Conservation (phyloP, 1,284 basidiomycete genomes). For the Volvariella volvacea region DNA sequence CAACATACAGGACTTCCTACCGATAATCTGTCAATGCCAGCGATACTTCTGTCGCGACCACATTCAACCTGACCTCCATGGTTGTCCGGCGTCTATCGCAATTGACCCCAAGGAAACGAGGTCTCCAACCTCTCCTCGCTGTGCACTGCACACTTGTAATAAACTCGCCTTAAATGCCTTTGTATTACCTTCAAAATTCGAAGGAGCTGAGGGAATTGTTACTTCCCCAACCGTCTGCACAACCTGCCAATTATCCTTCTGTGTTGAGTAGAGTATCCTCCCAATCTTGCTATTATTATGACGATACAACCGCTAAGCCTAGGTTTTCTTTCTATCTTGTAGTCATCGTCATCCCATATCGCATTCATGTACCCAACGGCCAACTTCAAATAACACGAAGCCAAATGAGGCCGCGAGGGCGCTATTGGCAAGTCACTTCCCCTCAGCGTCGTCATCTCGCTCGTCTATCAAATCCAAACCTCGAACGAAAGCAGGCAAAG, state of each 20-base stretch:
- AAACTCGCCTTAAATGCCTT: constrained; percentile 46
- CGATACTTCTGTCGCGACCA: constrained; percentile 51
- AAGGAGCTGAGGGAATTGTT: constrained; percentile 19
- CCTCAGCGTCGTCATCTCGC: constrained; percentile 15
- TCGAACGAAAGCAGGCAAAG: constrained; percentile 19
- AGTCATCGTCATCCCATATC: constrained; percentile 58
- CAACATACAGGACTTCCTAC: constrained; percentile 56
- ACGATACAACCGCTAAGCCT: background rate
- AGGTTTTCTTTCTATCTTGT: constrained; percentile 11
- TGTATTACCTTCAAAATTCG: constrained; percentile 3
- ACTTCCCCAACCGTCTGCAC: constrained; percentile 32
- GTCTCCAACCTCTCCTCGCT: constrained; percentile 34
- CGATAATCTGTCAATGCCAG: constrained; percentile 52
- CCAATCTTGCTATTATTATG: constrained; percentile 6
- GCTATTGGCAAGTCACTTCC: constrained; percentile 51
- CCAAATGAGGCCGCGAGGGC: constrained; percentile 43
- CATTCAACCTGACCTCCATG: constrained; percentile 49
- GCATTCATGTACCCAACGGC: constrained; percentile 38
- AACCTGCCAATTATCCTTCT: constrained; percentile 53
- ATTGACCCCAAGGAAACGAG: constrained; percentile 10
- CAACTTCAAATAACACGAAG: constrained; percentile 8
- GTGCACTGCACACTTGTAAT: constrained; percentile 42
- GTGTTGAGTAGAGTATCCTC: constrained; percentile 40
- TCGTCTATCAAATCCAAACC: constrained; percentile 14
- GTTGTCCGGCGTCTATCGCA: constrained; percentile 31